Conservation (phyloP, 805 yeast species). For the Myxozyma geophila region DNA sequence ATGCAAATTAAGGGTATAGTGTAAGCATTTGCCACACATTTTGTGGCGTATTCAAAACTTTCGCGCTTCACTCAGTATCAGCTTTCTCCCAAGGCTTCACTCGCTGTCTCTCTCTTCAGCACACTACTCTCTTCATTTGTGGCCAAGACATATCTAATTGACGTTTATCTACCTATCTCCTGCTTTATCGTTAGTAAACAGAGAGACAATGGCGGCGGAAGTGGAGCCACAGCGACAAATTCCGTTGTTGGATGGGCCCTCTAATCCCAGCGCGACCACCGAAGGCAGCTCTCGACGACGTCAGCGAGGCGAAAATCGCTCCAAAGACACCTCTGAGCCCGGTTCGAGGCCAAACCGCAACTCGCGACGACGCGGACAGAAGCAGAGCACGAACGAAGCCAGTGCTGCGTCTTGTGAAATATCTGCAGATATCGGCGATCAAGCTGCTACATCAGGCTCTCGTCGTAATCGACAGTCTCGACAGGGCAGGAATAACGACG, state of each 20-base stretch:
- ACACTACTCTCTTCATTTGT: not conserved
- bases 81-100: not conserved
- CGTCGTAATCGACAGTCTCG: conserved; percentile 3
- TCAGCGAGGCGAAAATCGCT: not conserved
- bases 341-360: not conserved
- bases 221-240: conserved; percentile 12
- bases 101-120: not conserved
- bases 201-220: conserved; percentile 13
- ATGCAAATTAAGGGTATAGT: not conserved
- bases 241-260: not conserved
- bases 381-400: not conserved
- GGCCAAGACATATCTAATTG: not conserved
- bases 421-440: not conserved
- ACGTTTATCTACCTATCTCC: too few relatives aligned
- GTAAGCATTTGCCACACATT: not conserved
- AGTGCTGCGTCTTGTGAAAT: not conserved
- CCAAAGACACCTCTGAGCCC: not conserved
- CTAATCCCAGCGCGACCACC: not conserved
- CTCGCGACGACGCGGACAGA: conserved; percentile 9
- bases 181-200: too few relatives aligned
- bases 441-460: not conserved
- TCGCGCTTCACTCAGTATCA: not conserved
- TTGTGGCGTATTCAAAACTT: conserved; percentile 10
- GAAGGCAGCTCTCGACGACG: not conserved
- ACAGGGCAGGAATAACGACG: not conserved